A percentile compares a stretch with the other conserved stretches of the same genome.
Conservation (phyloP, 2,329 filamentous ascomycete species). For the Diaporthe amygdali region DNA sequence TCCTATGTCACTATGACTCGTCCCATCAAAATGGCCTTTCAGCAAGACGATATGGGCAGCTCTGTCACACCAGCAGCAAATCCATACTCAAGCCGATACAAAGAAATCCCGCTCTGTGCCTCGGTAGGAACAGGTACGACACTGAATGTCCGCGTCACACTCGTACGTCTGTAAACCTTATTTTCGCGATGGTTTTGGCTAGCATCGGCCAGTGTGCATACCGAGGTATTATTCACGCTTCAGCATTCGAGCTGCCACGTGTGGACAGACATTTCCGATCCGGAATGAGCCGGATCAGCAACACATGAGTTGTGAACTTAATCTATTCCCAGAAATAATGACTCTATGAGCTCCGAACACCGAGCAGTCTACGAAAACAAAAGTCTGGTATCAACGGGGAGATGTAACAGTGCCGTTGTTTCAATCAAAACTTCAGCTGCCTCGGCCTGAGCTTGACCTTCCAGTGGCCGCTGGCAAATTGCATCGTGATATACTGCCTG, state of each 20-base stretch:
- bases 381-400: too few species aligned
- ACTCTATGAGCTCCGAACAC: background rate
- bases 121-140: background rate
- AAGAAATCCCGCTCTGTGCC: background rate
- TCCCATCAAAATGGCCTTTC: background rate
- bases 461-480: slow-evolving; percentile 34
- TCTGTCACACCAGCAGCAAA: background rate
- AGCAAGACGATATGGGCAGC: background rate
- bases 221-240: too few species aligned
- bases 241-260: too few species aligned
- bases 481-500: slow-evolving; percentile 33
- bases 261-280: too few species aligned
- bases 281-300: too few species aligned
- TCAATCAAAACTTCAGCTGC: background rate
- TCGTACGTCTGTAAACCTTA: too few species aligned
- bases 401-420: background rate
- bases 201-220: too few species aligned
- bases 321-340: too few species aligned
- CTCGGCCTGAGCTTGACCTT: slow-evolving; percentile 6
- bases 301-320: background rate
- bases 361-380: background rate
- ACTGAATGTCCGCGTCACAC: background rate
- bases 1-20: background rate
- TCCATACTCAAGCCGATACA: background rate
- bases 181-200: too few species aligned